Percentiles rank a stretch among this genome's conserved stretches.
These are phyloP conservation scores for Emiliania huxleyi DNA, from an alignment of 78 protist genomes.

Conservation along the genomic window DNA sequence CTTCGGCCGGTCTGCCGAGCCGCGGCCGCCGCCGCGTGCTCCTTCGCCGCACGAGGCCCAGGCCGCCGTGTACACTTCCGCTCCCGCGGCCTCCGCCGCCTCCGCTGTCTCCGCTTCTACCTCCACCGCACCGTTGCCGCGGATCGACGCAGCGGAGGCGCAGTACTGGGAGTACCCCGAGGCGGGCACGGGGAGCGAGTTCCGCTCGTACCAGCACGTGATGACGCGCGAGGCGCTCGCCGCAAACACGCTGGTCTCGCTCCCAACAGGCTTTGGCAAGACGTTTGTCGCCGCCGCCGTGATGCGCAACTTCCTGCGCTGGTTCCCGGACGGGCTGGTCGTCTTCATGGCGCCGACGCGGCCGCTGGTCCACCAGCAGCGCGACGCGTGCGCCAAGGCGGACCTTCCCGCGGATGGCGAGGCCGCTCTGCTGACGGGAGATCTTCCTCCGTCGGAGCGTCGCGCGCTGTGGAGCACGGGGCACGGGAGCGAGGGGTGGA, in stretches of 20 bases:
- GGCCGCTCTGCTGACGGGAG: constrained; percentile 64
- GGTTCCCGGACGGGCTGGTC: constrained; percentile 88
- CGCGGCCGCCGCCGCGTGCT: too few relatives aligned
- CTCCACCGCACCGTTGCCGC: too few relatives aligned
- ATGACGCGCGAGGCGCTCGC: not conserved
- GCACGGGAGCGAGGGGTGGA: too few relatives aligned
- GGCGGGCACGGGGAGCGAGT: not conserved
- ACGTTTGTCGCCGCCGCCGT: constrained; percentile 94
- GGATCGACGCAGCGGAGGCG: not conserved
- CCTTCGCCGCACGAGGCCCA: too few relatives aligned
- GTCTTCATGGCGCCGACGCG: constrained; percentile 94
- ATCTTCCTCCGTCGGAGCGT: not conserved
- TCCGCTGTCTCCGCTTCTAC: too few relatives aligned
- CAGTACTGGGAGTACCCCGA: not conserved
- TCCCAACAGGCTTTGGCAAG: constrained; percentile 97
- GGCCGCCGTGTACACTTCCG: too few relatives aligned
- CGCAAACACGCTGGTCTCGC: constrained; percentile 51
- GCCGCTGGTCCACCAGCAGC: constrained; percentile 92
- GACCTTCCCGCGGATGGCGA: constrained; percentile 41
- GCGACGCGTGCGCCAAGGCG: constrained; percentile 67
- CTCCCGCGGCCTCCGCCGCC: too few relatives aligned
- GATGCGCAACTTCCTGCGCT: constrained; percentile 83
- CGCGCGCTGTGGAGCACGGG: not conserved
- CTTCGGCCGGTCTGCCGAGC: too few relatives aligned
- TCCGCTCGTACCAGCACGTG: constrained; percentile 25